phyloP scores from a whole-genome alignment of 345 rosid genomes.

The Salix dunnii region DNA sequence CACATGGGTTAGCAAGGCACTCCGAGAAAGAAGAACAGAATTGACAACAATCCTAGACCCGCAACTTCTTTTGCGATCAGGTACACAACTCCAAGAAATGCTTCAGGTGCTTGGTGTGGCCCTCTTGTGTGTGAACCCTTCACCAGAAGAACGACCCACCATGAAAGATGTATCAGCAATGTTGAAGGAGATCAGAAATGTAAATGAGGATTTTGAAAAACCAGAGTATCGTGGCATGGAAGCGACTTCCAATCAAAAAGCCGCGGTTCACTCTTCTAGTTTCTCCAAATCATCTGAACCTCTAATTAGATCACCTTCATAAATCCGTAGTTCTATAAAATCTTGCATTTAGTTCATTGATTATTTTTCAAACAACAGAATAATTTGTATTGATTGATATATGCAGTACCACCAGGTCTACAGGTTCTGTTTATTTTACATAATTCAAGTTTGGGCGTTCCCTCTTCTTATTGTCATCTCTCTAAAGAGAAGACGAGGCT shows the following conservation, averaged over 20 bases:
- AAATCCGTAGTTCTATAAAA: slow-evolving; percentile 11
- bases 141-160: slow-evolving; percentile 59
- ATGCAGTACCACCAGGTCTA: slow-evolving; percentile 13
- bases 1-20: slow-evolving; percentile 54
- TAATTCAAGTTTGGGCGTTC: slow-evolving; percentile 6
- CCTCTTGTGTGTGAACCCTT: slow-evolving; percentile 52
- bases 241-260: slow-evolving; percentile 24
- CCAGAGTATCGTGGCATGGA: slow-evolving; percentile 29
- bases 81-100: slow-evolving; percentile 67
- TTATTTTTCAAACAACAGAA: slow-evolving; percentile 22
- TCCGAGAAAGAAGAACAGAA: slow-evolving; percentile 43
- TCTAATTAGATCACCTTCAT: slow-evolving; percentile 46
- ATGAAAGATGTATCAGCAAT: slow-evolving; percentile 71
- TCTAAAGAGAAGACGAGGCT: background rate
- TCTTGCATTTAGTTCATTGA: slow-evolving; percentile 16
- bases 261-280: slow-evolving; percentile 55
- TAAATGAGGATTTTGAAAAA: slow-evolving; percentile 45
- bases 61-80: slow-evolving; percentile 39
- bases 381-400: slow-evolving; percentile 36
- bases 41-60: slow-evolving; percentile 53
- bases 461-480: background rate
- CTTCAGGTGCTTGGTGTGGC: slow-evolving; percentile 68
- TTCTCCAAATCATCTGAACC: slow-evolving; percentile 64
- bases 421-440: slow-evolving; percentile 8
- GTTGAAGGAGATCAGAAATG: slow-evolving; percentile 58